Base-by-base conservation (phyloP, 1,139 yeast species). In the Yamadazyma blattariae region DNA sequence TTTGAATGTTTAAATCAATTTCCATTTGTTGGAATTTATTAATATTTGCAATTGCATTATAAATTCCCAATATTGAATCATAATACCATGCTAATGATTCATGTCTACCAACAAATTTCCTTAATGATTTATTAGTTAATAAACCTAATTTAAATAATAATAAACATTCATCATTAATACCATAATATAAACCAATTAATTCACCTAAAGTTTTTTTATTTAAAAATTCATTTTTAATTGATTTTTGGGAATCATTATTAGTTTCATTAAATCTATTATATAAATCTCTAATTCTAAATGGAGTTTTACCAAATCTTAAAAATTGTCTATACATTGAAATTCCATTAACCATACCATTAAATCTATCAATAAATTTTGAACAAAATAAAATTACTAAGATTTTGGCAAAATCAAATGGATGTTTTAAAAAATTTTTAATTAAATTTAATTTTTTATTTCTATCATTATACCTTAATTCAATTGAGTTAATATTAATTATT, bases 231-330 rank as follows among this genome's bases (percentile, higher is more conserved):
- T 47, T 33, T n/a, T 38, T 37, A n/a, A 43, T 39, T 4, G 34
- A 19, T 11, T 45, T 35, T 5, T 17, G 7, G 7, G 19, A 17
- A n/a, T n/a, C n/a, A n/a, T n/a, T n/a, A 13, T 47, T 27, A 21
- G 41, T 42, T 7, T 33, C 27, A 11, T 27, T 19, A n/a, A 67
- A 28, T 41, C 59, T 63, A 15, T 38, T 40, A 21, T 49, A 28
- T 11, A 70, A 42, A 24, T 53, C 56, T 35, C 65, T 50, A 5
- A 76, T 33, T 42, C 83, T 64, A 54, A 82, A 79, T 2, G 89
- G 89, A 11, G 86, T 71, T 36, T 80, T 78, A 29, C 92, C 92
- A 45, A 82, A 82, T 48, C 94, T 67, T 42, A 83, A 60, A 40
- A 80, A 70, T 51, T 82, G 89, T 55, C 94, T 69, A 54, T 79